A percentile compares a stretch with the other conserved stretches of the same genome.
phyloP scores from a whole-genome alignment of 805 yeast species.

The Maudiozyma bulderi region DNA sequence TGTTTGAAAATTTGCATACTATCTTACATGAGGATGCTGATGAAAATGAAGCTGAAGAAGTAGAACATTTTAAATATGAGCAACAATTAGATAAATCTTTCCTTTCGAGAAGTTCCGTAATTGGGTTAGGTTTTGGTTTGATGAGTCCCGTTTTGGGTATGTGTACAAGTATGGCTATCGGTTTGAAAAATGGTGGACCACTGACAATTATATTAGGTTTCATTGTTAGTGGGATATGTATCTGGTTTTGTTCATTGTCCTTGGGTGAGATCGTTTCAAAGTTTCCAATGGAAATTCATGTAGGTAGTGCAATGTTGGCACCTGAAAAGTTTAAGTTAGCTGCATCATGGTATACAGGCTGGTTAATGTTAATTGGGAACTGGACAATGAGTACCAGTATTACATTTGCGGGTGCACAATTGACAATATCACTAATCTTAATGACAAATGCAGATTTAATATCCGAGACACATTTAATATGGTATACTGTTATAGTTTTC shows the following conservation, averaged over 20 bases:
- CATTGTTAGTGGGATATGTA: constrained; percentile 53
- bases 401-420: constrained; percentile 68
- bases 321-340: constrained; percentile 45
- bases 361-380: constrained; percentile 64
- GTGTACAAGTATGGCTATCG: constrained; percentile 62
- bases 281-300: constrained; percentile 70
- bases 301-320: constrained; percentile 64
- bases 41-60: constrained; percentile 43
- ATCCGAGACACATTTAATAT: constrained; percentile 40
- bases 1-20: constrained; percentile 24
- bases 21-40: constrained; percentile 30
- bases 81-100: constrained; percentile 57
- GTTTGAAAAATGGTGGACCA: constrained; percentile 68
- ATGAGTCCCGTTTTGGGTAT: constrained; percentile 80
- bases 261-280: constrained; percentile 70
- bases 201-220: constrained; percentile 71
- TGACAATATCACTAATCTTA: constrained; percentile 58
- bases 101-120: constrained; percentile 56
- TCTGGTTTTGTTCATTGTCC: constrained; percentile 57
- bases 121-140: constrained; percentile 69
- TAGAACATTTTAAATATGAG: constrained; percentile 65
- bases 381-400: constrained; percentile 71
- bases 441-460: constrained; percentile 46
- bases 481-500: constrained; percentile 47
- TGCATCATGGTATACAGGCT: constrained; percentile 71